phyloP scores from a whole-genome alignment of 2,329 filamentous ascomycete genomes.

The Nemania diffusa region DNA sequence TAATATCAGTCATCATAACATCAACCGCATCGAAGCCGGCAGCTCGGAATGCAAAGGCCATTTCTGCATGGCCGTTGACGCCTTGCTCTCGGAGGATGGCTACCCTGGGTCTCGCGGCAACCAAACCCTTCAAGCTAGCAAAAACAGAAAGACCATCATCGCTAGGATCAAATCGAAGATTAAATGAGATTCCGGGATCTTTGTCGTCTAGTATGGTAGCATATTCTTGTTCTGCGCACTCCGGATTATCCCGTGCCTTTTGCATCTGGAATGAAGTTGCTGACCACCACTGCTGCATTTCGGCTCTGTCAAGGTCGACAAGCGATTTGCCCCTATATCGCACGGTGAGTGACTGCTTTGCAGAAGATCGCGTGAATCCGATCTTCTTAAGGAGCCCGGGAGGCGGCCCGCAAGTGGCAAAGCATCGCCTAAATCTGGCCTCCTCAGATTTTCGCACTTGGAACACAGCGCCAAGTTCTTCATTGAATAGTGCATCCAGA shows the following conservation, averaged over 20 bases:
- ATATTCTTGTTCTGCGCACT: conserved; percentile 86
- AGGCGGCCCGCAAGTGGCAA: conserved; percentile 88
- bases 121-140: conserved; percentile 63
- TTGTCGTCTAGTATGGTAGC: conserved; percentile 76
- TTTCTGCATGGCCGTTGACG: conserved; percentile 95
- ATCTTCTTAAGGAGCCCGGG: conserved; percentile 85
- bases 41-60: conserved; percentile 91
- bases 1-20: conserved; percentile 96
- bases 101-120: conserved; percentile 72
- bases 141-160: conserved; percentile 79
- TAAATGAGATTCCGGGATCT: conserved; percentile 87
- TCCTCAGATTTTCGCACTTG: conserved; percentile 89
- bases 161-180: conserved; percentile 80
- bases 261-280: conserved; percentile 93
- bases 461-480: conserved; percentile 96
- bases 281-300: conserved; percentile 89
- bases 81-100: conserved; percentile 96
- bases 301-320: conserved; percentile 73
- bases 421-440: conserved; percentile 86
- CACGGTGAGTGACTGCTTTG: conserved; percentile 81
- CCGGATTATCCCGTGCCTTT: conserved; percentile 85
- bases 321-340: conserved; percentile 75
- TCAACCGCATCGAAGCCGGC: conserved; percentile 93
- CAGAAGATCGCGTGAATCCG: conserved; percentile 74
- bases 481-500: conserved; percentile 88